Evolutionary conservation across 2,329 filamentous ascomycete species (phyloP), one percentile per base, ranked within the genome.

Genomic region (Phoma sp.): DNA sequence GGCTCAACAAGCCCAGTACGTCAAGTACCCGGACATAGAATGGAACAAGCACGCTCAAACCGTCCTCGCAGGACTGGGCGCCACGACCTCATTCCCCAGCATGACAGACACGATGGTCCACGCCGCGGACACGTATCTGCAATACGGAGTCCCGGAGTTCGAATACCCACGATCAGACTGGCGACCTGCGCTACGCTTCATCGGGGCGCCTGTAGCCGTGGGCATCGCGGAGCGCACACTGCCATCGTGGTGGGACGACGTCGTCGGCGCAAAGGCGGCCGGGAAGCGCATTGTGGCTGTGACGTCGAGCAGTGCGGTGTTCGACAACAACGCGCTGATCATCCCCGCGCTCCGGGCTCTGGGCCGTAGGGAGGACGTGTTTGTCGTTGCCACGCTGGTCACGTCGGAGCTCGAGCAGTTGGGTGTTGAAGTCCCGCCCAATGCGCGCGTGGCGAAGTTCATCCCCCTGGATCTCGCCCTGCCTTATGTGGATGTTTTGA

Each of bases 401-500:
- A 68, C 67, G 1, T 55, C 55, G 5, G 59, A 69, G 32, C 59
- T 63, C 4, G 59, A 69, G 5, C 14, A 30, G 8, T 37, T 54
- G 5, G 45, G 44, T 3, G 22, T 55, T 1, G 51, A 45, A n/a
- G 50, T 79, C 3, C 77, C 79, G 0, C 24, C 52, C 2, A 83
- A 83, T 57, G 69, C 73, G 0, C 70, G 75, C 6, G 71, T 80
- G 2, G 62, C 77, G 23, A 78, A 82, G 61, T 82, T 80, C 59
- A 63, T 83, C 6, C 72, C 79, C 2, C 81, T 82, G 55, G 78
- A 83, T 52, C 66, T 72, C 0, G 52, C 81, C 1, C 68, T 83
- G 1, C 40, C 74, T 72, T 24, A 50, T 5, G 60, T 60, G 4
- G 57, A 63, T 24, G 72, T 79, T 1, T 78, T 82, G 13, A 70